These are phyloP conservation scores for Neurospora sp. DNA, from an alignment of 2,329 filamentous ascomycete genomes.

Conservation along the genomic window DNA sequence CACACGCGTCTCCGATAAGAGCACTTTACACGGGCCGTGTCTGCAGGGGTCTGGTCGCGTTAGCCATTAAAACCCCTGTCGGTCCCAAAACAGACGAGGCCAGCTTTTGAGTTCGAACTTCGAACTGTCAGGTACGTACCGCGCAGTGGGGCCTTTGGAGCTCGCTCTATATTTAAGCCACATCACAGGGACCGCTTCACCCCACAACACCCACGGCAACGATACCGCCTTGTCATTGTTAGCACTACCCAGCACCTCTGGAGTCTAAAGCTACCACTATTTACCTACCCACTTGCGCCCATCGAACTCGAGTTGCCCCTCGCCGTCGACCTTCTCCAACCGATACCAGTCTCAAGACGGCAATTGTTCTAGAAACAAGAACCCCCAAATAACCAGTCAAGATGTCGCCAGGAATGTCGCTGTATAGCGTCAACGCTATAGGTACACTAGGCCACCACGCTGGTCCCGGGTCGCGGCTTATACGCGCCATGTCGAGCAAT, in stretches of 20 bases:
- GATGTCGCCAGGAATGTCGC: constrained; percentile 69
- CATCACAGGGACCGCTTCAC: constrained; percentile 13
- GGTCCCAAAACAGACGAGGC: neutral
- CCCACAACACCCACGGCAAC: no score
- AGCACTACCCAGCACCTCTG: constrained; percentile 1
- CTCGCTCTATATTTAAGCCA: constrained; percentile 12
- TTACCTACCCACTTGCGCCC: constrained; percentile 8
- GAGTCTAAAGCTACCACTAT: neutral
- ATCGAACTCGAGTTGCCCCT: neutral
- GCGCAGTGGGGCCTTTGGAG: constrained; percentile 8
- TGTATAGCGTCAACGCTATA: constrained; percentile 68
- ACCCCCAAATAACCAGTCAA: constrained; percentile 12
- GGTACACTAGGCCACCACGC: constrained; percentile 20
- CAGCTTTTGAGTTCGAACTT: neutral
- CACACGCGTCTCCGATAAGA: constrained; percentile 9
- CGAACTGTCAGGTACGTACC: constrained; percentile 9
- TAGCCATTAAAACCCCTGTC: constrained; percentile 14
- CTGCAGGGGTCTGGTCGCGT: constrained; percentile 8
- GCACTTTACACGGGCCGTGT: constrained; percentile 16
- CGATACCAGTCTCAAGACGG: neutral
- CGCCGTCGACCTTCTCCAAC: neutral
- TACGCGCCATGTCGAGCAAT: neutral
- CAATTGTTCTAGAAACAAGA: constrained; percentile 8
- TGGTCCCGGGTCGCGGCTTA: constrained; percentile 4
- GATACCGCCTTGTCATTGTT: constrained; percentile 1